Evolutionary conservation across 192 early-diverging fungal genomes (phyloP), one percentile per base, ranked within the genome.

Genomic region (Chytriomyces sp.): DNA sequence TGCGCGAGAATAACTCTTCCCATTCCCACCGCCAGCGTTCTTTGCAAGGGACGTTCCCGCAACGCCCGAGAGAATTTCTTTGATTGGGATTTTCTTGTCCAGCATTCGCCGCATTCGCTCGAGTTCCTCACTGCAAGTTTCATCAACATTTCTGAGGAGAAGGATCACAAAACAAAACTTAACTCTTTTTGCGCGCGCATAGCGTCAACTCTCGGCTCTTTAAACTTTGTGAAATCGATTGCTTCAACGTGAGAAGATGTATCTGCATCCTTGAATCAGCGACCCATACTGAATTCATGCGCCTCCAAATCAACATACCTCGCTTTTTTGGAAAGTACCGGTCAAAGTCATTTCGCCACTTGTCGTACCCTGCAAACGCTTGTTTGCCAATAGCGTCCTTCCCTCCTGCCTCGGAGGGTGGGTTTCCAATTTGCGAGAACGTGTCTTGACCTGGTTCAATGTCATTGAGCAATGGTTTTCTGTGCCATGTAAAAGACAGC

Each of bases 121-220:
- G 0, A 78, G 60, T 48, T 78, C 77, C 65, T 78, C 77, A 72
- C 77, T 78, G 46, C 28, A 60, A n/a, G 7, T 44, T n/a, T 62
- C 28, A 18, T 57, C 53, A 57, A 20, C 53, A n/a, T 57, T 57
- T 57, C 16, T 57, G 53, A 20, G 13, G 35, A 35, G 4, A 35
- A 57, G 13, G 13, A 57, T 13, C 3, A 5, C 13, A 57, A 4
- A 57, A 13, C 16, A 57, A 57, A 5, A 48, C 63, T 74, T 44
- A 47, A 86, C 85, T 86, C 80, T 81, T 86, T 86, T 67, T 86
- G 85, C 18, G 73, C 78, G 23, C 85, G 63, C 80, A 84, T 53
- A 6, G 81, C 50, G 61, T 86, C 85, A 3, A 86, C 65, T 35
- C 76, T 61, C 28, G 64, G 77, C 63, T 86, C 85, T 10, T 62